Evolutionary conservation across 345 rosid genomes (phyloP).

Genomic region (Eucalyptus guilfoylei): DNA sequence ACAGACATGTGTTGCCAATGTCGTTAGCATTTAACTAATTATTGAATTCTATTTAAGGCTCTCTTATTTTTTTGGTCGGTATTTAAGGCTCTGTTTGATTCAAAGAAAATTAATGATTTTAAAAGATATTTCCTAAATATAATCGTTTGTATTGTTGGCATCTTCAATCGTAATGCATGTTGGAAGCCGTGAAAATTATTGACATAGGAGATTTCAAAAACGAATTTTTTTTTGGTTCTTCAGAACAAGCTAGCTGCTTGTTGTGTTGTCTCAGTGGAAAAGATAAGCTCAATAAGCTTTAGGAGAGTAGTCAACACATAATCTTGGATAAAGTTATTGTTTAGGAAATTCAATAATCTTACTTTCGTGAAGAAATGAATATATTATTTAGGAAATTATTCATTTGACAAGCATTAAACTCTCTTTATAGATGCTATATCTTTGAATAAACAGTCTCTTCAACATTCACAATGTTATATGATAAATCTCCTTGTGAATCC

Average conservation of each 20-base stretch:
- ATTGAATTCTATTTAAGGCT: too few relatives aligned
- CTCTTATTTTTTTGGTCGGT: too few relatives aligned
- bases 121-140: too few relatives aligned
- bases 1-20: not conserved
- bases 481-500: not conserved
- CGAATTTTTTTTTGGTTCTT: too few relatives aligned
- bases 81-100: too few relatives aligned
- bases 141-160: not conserved
- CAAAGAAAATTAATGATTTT: too few relatives aligned
- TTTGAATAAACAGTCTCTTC: not conserved
- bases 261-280: not conserved
- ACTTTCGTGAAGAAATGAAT: not conserved
- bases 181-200: too few relatives aligned
- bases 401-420: not conserved
- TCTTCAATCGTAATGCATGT: not conserved
- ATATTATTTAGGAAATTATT: not conserved
- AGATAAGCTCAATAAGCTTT: not conserved
- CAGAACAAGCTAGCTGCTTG: not conserved
- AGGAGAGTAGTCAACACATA: not conserved
- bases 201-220: too few relatives aligned
- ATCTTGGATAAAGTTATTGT: not conserved
- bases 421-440: fast-evolving
- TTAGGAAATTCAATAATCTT: not conserved
- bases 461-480: not conserved
- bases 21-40: not conserved